Evolutionary conservation across 2,329 filamentous ascomycete species (phyloP), one percentile per base, ranked within the genome.

Genomic region (Aspergillus sp.): DNA sequence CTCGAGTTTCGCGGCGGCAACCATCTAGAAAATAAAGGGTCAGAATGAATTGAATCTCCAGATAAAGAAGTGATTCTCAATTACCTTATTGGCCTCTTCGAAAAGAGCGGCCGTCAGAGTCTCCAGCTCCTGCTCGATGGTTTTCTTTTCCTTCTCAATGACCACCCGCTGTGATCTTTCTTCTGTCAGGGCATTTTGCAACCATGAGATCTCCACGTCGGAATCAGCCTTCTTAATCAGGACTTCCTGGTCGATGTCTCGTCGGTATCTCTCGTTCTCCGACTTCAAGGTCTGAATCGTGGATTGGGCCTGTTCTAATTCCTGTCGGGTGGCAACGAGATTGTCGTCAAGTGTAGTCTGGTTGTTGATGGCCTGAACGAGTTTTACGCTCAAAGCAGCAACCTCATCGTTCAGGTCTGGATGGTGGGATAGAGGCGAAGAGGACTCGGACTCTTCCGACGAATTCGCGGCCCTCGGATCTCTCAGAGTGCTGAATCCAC

Each of bases 321-420:
- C 89, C 63, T 90, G 84, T 34, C 89, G 81, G 10, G 89, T 86
- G 44, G 82, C 82, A 43, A 88, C 85, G 12, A 98, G 75, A 7
- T 82, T 86, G 66, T 98, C 93, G 67, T 97, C 93, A 40, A 98
- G 78, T 26, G 80, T 83, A 5, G 90, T 96, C 68, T 96, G 90
- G 66, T 94, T 86, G 64, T 98, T 98, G 69, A 98, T 96, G 40
- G 93, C 91, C 62, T 93, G 91, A 58, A 98, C 91, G 52, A 98
- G 81, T 68, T 98, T 98, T 42, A 89, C 91, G 69, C 89, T 97
- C 30, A 98, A 75, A 5, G 87, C 82, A 5, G 91, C 87, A 29
- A 98, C 88, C 68, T 97, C 93, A 54, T 76, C 75, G 62, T 78
- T 83, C 39, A 84, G 62, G 57, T 84, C 81, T 19, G 78, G 79